Conservation (phyloP, 2,329 filamentous ascomycete species). For the Thermochaetoides dissita region DNA sequence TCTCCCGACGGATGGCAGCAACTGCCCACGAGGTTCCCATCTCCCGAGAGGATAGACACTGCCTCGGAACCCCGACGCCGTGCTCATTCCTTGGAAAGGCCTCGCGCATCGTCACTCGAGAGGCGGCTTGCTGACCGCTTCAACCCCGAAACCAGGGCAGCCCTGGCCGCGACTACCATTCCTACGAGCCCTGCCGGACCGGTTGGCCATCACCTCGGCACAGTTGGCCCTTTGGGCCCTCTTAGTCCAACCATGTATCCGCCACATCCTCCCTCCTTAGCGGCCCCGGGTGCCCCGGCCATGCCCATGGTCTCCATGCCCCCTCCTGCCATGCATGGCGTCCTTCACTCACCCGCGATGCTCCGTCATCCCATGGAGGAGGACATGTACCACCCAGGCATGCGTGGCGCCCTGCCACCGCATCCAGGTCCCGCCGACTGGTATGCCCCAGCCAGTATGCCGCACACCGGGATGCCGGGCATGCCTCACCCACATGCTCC, state of each 20-base stretch:
- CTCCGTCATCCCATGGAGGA: conserved; percentile 29
- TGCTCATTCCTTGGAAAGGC: conserved; percentile 2
- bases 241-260: conserved; percentile 7
- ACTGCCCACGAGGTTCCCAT: conserved; percentile 10
- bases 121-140: conserved; percentile 32
- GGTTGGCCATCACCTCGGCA: conserved; percentile 6
- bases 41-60: conserved; percentile 5
- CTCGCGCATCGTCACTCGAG: conserved; percentile 8
- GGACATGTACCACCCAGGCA: conserved; percentile 20
- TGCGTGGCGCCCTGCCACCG: conserved; percentile 16
- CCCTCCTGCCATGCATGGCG: conserved; percentile 15
- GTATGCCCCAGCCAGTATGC: conserved; percentile 6
- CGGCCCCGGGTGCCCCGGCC: conserved; percentile 14
- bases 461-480: conserved; percentile 1
- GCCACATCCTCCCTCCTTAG: conserved; percentile 11
- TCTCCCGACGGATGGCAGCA: conserved; percentile 10
- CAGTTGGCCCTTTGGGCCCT: conserved; percentile 6
- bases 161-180: conserved; percentile 11
- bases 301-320: conserved; percentile 23
- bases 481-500: conserved; percentile 1
- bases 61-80: not conserved
- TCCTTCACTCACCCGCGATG: conserved; percentile 14
- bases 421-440: conserved; percentile 1
- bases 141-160: conserved; percentile 28
- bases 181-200: conserved; percentile 7